Percentiles rank a stretch among this genome's conserved stretches.
Conservation (phyloP, 306 rosid genomes). For the Alnus glutinosa region DNA sequence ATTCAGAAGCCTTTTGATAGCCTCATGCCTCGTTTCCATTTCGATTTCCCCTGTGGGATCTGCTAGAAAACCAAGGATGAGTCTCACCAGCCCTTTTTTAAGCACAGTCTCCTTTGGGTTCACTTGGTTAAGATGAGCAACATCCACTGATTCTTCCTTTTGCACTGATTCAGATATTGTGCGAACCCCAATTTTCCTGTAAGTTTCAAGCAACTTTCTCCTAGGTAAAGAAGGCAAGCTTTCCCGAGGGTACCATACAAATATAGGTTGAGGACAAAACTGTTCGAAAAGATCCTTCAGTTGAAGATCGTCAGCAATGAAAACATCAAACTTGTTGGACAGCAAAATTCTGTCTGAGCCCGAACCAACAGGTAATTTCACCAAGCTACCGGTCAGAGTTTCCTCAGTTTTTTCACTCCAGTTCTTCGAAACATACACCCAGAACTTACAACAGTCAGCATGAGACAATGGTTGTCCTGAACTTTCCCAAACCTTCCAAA, state of each 20-base stretch:
- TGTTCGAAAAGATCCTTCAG: slow-evolving; percentile 57
- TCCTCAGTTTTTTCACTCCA: slow-evolving; percentile 23
- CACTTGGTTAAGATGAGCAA: slow-evolving; percentile 15
- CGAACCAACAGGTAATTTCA: slow-evolving; percentile 54
- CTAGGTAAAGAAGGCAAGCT: slow-evolving; percentile 38
- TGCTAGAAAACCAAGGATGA: slow-evolving; percentile 70
- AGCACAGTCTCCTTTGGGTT: slow-evolving; percentile 31
- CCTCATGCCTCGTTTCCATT: slow-evolving; percentile 49
- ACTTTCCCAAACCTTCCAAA: slow-evolving; percentile 74
- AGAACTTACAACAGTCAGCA: slow-evolving; percentile 59
- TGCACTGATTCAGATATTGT: slow-evolving; percentile 54
- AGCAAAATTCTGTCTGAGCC: slow-evolving; percentile 38
- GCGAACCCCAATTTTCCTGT: slow-evolving; percentile 55
- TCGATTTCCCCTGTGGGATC: slow-evolving; percentile 53
- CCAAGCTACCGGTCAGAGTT: slow-evolving; percentile 34
- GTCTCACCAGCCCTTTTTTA: slow-evolving; percentile 47
- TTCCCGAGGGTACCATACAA: slow-evolving; percentile 70
- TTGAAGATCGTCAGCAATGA: slow-evolving; percentile 64
- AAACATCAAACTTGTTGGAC: slow-evolving; percentile 47
- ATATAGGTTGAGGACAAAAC: slow-evolving; percentile 33
- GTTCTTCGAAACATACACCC: slow-evolving; percentile 51
- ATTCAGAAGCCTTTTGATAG: slow-evolving; percentile 48
- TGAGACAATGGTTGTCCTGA: slow-evolving; percentile 33
- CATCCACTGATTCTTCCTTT: slow-evolving; percentile 40
- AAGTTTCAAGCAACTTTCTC: slow-evolving; percentile 41